phyloP scores from a whole-genome alignment of 345 rosid species.

The Eucalyptus regnans region DNA sequence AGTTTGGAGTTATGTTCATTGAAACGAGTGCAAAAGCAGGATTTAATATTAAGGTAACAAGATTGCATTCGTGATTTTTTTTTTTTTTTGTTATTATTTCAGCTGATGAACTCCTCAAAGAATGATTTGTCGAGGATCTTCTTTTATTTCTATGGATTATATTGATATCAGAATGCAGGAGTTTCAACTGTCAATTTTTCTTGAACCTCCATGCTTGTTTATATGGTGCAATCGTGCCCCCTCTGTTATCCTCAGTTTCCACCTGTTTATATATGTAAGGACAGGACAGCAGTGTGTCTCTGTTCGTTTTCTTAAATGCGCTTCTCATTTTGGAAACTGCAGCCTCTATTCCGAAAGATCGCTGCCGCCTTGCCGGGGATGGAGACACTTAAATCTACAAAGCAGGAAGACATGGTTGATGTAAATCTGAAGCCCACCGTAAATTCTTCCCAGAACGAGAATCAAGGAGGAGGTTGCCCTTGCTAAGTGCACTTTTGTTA shows the following conservation, averaged over 20 bases:
- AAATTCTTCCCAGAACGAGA: constrained; percentile 65
- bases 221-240: neutral
- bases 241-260: neutral
- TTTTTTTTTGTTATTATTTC: neutral
- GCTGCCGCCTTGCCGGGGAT: constrained; percentile 95
- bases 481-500: constrained; percentile 25
- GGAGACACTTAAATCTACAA: constrained; percentile 82
- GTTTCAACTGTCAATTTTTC: neutral
- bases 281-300: neutral
- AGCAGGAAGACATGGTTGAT: constrained; percentile 94
- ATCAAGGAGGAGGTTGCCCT: constrained; percentile 80
- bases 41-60: constrained; percentile 76
- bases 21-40: constrained; percentile 98
- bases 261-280: neutral
- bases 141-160: neutral
- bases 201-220: neutral
- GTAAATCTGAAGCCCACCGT: constrained; percentile 72
- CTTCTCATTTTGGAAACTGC: constrained; percentile 6
- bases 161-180: neutral
- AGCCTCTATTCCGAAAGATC: constrained; percentile 93
- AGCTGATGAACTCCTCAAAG: neutral
- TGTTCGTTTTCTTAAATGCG: neutral
- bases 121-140: neutral
- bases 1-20: constrained; percentile 78
- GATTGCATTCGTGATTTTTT: neutral